Evolutionary conservation across 768 basidiomycete species (phyloP).

Genomic region (Trametes cingulata): DNA sequence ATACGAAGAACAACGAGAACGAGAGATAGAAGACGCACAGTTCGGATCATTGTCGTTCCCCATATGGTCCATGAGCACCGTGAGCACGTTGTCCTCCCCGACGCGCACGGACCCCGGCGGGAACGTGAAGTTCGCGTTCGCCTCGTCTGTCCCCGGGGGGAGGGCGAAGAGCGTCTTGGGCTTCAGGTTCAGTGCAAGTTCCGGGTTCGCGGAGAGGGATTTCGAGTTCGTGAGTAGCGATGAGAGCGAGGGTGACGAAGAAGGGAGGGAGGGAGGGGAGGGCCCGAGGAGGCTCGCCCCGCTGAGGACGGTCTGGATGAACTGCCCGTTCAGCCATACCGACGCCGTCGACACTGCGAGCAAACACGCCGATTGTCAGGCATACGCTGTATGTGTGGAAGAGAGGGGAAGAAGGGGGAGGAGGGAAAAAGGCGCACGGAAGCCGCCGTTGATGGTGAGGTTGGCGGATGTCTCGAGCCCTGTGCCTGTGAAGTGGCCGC

Average conservation of each 20-base stretch:
- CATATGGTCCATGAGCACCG: slow-evolving; percentile 55
- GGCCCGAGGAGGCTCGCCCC: no score
- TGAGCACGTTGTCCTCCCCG: slow-evolving; percentile 71
- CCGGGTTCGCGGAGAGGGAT: no score
- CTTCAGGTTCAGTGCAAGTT: no score
- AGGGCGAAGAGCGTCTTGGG: no score
- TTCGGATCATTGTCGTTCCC: slow-evolving; percentile 52
- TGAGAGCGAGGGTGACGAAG: no score
- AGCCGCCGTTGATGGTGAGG: slow-evolving; percentile 78
- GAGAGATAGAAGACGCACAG: background rate
- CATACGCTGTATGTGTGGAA: slow-evolving; percentile 53
- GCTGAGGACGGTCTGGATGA: slow-evolving; percentile 70
- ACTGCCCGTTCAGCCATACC: slow-evolving; percentile 75
- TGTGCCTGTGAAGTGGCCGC: slow-evolving; percentile 73
- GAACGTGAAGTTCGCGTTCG: slow-evolving; percentile 66
- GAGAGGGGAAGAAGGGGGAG: no score
- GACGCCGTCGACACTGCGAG: no score
- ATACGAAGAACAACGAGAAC: no score
- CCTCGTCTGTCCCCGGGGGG: no score
- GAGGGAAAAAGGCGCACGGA: slow-evolving; percentile 46
- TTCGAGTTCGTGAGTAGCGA: no score
- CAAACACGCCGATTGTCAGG: no score
- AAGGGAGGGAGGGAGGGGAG: no score
- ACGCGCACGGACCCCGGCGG: slow-evolving; percentile 52
- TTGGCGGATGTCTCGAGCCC: slow-evolving; percentile 64